Conservation (phyloP, 768 basidiomycete genomes). For the Suillus subluteus region DNA sequence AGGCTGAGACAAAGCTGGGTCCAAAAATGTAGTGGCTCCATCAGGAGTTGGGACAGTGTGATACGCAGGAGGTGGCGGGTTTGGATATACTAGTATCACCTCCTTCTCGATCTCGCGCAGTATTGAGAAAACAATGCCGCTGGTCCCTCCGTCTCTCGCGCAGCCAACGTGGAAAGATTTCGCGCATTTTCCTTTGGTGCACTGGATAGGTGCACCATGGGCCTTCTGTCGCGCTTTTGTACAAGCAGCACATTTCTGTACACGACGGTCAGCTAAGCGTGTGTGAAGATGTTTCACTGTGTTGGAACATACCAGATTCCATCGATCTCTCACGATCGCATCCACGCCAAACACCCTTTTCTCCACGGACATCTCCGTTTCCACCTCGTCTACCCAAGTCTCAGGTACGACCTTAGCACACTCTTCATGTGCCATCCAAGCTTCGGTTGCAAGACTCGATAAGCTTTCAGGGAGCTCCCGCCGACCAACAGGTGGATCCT, state of each 20-base stretch:
- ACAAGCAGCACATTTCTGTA: constrained; percentile 91
- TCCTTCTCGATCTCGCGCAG: constrained; percentile 81
- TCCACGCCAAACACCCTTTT: constrained; percentile 82
- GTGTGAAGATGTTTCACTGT: neutral
- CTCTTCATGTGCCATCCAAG: constrained; percentile 78
- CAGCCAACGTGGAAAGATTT: constrained; percentile 95
- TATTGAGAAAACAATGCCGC: constrained; percentile 61
- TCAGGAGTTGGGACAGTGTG: constrained; percentile 7
- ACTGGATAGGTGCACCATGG: constrained; percentile 88
- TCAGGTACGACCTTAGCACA: constrained; percentile 88
- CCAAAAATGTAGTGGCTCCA: constrained; percentile 9
- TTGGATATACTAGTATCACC: constrained; percentile 62
- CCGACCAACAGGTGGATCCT: constrained; percentile 63
- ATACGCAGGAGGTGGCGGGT: neutral
- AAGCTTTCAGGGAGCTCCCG: constrained; percentile 51
- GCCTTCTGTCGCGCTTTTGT: constrained; percentile 64
- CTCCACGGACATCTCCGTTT: constrained; percentile 40
- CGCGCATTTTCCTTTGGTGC: constrained; percentile 91
- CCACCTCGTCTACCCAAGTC: constrained; percentile 84
- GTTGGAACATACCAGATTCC: constrained; percentile 77
- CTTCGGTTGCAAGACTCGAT: constrained; percentile 30
- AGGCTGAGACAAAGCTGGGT: constrained; percentile 3
- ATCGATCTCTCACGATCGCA: constrained; percentile 86
- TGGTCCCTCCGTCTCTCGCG: constrained; percentile 60
- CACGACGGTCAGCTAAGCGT: constrained; percentile 1